Evolutionary conservation across 257 asterid species (phyloP).

Genomic region (Mentha longifolia): DNA sequence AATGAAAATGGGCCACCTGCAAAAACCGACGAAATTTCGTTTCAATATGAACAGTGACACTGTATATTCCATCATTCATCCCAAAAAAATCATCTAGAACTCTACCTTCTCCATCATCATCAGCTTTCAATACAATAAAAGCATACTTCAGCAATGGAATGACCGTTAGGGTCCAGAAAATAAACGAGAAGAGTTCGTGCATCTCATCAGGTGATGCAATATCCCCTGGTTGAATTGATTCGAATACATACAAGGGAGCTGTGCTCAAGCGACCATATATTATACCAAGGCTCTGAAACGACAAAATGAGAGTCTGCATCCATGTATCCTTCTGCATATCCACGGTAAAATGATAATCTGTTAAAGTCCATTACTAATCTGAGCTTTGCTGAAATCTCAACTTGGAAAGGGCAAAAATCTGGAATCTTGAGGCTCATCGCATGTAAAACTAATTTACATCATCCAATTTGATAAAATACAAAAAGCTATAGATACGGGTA

Average conservation of each 20-base stretch:
- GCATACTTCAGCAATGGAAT: constrained; percentile 85
- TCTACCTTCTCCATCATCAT: constrained; percentile 90
- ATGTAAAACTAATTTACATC: background rate
- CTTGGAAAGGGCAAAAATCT: constrained; percentile 10
- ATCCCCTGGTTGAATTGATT: constrained; percentile 60
- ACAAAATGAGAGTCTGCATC: constrained; percentile 58
- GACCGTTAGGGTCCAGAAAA: constrained; percentile 84
- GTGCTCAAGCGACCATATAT: constrained; percentile 90
- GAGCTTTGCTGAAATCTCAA: constrained; percentile 23
- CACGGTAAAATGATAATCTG: constrained; percentile 21
- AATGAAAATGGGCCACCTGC: constrained; percentile 96
- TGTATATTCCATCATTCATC: background rate
- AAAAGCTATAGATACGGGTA: background rate
- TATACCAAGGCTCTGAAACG: constrained; percentile 95
- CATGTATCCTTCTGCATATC: constrained; percentile 51
- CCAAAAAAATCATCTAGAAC: constrained; percentile 14
- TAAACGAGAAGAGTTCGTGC: constrained; percentile 77
- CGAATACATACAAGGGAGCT: constrained; percentile 85
- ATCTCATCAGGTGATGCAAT: constrained; percentile 62
- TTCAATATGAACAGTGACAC: constrained; percentile 11
- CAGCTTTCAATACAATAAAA: constrained; percentile 73
- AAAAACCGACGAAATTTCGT: constrained; percentile 34
- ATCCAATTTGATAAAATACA: constrained; percentile 13
- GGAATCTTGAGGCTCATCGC: constrained; percentile 10
- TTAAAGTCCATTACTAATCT: constrained; percentile 12